Conservation (phyloP, 345 rosid species). For the Moricandia arvensis region DNA sequence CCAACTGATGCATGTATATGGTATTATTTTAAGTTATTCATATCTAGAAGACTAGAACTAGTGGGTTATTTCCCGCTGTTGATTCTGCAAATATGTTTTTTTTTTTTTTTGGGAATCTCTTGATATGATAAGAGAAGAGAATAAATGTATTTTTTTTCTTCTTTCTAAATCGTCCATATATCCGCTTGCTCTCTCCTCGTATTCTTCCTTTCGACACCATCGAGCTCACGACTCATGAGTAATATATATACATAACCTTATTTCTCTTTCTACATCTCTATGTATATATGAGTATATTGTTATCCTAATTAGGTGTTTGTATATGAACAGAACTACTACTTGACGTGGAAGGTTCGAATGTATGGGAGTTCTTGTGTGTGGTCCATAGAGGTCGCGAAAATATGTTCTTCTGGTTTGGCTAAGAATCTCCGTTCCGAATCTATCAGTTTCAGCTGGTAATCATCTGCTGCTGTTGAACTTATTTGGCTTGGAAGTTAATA, state of each 20-base stretch:
- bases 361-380: slow-evolving; percentile 71
- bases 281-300: background rate
- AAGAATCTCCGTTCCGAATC: slow-evolving; percentile 68
- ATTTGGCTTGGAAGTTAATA: too few species aligned
- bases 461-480: too few species aligned
- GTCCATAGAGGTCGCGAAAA: slow-evolving; percentile 65
- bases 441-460: slow-evolving; percentile 76
- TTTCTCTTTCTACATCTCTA: background rate
- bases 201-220: slow-evolving; percentile 57
- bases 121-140: background rate
- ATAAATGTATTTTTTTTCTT: background rate
- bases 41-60: background rate
- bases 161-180: background rate
- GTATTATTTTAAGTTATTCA: background rate
- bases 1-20: background rate
- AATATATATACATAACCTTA: slow-evolving; percentile 38
- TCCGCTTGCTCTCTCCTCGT: slow-evolving; percentile 61
- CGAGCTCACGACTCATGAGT: slow-evolving; percentile 74
- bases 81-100: background rate
- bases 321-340: slow-evolving; percentile 47
- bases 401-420: slow-evolving; percentile 61
- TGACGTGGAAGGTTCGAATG: slow-evolving; percentile 54
- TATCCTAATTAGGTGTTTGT: background rate
- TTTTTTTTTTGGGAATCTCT: background rate
- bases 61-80: background rate